Conservation (phyloP, 2,329 filamentous ascomycete genomes). For the Lachnellula arida region DNA sequence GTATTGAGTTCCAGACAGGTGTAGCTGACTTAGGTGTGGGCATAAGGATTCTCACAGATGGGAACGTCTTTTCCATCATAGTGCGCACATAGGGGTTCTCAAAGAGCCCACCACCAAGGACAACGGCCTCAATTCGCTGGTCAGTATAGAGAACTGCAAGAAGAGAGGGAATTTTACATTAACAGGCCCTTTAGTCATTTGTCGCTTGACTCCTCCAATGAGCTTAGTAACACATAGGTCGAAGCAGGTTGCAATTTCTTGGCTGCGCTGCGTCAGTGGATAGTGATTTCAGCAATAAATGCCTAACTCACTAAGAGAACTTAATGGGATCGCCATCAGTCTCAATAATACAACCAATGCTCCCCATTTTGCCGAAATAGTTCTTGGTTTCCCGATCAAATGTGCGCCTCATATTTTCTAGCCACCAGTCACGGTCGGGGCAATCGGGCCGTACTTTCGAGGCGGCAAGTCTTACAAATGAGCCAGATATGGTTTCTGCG, state of each 20-base stretch:
- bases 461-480: neutral
- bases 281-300: neutral
- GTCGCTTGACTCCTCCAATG: neutral
- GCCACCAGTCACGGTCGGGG: constrained; percentile 1
- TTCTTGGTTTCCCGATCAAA: constrained; percentile 8
- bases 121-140: constrained; percentile 1
- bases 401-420: constrained; percentile 1
- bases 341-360: neutral
- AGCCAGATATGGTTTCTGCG: constrained; percentile 12
- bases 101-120: constrained; percentile 12
- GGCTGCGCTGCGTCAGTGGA: neutral
- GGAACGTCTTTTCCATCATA: neutral
- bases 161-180: neutral
- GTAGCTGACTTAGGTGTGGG: neutral
- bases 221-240: constrained; percentile 4
- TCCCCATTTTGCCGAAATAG: neutral
- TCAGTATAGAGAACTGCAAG: neutral
- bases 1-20: neutral
- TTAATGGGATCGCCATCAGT: neutral
- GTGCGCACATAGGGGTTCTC: constrained; percentile 1
- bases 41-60: neutral
- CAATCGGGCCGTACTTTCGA: neutral
- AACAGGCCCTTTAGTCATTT: neutral
- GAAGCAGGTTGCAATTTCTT: constrained; percentile 9
- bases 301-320: neutral